phyloP scores from a whole-genome alignment of 2,329 filamentous ascomycete genomes.

The Hymenoscyphus salicellus region DNA sequence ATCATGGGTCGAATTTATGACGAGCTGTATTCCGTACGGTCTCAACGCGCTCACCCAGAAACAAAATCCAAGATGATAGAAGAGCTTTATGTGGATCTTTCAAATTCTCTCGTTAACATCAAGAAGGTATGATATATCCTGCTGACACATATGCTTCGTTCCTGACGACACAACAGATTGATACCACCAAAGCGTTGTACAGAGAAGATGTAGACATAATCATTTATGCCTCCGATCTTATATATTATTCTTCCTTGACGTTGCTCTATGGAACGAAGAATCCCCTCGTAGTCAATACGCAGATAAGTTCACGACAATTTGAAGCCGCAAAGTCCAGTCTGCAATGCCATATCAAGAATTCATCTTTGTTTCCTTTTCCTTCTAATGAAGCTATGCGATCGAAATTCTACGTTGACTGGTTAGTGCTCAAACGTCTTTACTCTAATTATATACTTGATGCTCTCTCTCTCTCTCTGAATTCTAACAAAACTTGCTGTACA shows the following conservation, averaged over 20 bases:
- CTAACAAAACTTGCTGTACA: background rate
- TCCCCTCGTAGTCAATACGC: conserved; percentile 8
- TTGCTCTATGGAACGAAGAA: conserved; percentile 20
- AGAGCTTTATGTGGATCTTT: conserved; percentile 11
- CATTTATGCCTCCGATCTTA: conserved; percentile 18
- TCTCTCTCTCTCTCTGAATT: background rate
- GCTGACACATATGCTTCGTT: background rate
- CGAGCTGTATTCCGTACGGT: conserved; percentile 17
- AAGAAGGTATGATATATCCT: conserved; percentile 13
- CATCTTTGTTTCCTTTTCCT: conserved; percentile 9
- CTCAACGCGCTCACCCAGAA: conserved; percentile 10
- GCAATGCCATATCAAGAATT: conserved; percentile 21
- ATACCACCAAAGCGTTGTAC: conserved; percentile 12
- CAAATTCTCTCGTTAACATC: conserved; percentile 12
- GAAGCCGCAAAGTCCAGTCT: conserved; percentile 18
- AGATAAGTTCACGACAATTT: conserved; percentile 21
- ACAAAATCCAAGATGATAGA: conserved; percentile 13
- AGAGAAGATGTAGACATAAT: conserved; percentile 17
- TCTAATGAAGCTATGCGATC: conserved; percentile 13
- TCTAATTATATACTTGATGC: background rate
- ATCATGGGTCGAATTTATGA: conserved; percentile 21
- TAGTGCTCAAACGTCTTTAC: background rate
- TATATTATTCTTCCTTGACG: conserved; percentile 20
- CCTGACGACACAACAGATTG: conserved; percentile 8
- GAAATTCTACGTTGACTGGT: conserved; percentile 21